Percentiles rank a stretch among this genome's conserved stretches.
Conservation (phyloP, 495 filamentous ascomycete genomes). For the Pyronema domesticum region DNA sequence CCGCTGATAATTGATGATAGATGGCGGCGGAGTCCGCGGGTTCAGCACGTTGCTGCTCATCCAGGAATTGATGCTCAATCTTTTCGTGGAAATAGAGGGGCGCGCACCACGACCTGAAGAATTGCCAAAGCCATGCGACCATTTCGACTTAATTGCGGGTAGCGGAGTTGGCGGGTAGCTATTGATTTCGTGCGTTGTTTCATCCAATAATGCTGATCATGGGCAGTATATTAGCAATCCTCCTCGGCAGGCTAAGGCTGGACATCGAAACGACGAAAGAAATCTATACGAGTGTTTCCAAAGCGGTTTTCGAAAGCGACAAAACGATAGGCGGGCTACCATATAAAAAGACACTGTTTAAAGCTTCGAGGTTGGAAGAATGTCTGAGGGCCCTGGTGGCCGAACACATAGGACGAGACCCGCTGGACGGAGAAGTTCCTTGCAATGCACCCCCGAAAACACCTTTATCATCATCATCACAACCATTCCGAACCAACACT, state of each 20-base stretch:
- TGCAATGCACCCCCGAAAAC: not conserved
- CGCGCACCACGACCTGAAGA: slow-evolving; percentile 33
- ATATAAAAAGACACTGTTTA: slow-evolving; percentile 83
- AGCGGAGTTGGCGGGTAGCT: slow-evolving; percentile 48
- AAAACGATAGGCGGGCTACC: slow-evolving; percentile 94
- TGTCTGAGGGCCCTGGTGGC: slow-evolving; percentile 77
- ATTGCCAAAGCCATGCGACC: slow-evolving; percentile 60
- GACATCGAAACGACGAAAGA: slow-evolving; percentile 93
- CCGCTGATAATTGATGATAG: slow-evolving; percentile 29
- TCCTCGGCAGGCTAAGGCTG: slow-evolving; percentile 79
- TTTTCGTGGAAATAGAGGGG: slow-evolving; percentile 45
- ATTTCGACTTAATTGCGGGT: slow-evolving; percentile 60
- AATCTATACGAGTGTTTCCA: slow-evolving; percentile 81
- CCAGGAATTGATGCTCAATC: slow-evolving; percentile 80
- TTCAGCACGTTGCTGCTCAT: slow-evolving; percentile 95
- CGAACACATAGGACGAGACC: slow-evolving; percentile 36
- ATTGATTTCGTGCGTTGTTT: not conserved
- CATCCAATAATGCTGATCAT: too few relatives aligned
- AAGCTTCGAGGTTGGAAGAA: slow-evolving; percentile 86
- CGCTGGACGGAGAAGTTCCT: not conserved
- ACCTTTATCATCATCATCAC: not conserved
- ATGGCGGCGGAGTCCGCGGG: slow-evolving; percentile 89
- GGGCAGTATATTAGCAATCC: slow-evolving; percentile 60
- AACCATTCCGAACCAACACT: not conserved
- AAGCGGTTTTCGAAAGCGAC: slow-evolving; percentile 87